These are phyloP conservation scores for Podospora conica DNA, from an alignment of 495 filamentous ascomycete genomes.

Conservation along the genomic window DNA sequence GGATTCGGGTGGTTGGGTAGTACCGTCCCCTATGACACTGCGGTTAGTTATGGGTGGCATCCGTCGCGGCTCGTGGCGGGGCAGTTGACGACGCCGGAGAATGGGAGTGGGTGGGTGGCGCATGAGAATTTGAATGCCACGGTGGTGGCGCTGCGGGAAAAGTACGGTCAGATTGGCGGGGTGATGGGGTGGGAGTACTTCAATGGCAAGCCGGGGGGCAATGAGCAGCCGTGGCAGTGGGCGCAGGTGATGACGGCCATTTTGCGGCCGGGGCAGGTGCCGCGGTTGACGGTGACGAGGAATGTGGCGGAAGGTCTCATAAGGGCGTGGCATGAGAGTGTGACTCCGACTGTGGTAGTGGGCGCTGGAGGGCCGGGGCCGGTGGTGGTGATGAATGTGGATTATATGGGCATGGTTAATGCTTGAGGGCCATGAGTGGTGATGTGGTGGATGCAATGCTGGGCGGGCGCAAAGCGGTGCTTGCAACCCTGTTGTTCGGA, in stretches of 20 bases:
- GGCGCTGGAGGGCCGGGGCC: not conserved
- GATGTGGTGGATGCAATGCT: not conserved
- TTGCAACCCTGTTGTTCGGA: too few species aligned
- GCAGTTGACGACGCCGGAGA: constrained; percentile 61
- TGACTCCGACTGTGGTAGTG: not conserved
- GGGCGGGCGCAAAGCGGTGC: too few species aligned
- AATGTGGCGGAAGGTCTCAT: constrained; percentile 13
- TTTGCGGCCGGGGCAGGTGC: constrained; percentile 32
- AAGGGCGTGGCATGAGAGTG: constrained; percentile 18
- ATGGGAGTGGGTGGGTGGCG: constrained; percentile 49
- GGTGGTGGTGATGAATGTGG: constrained; percentile 15
- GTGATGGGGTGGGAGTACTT: constrained; percentile 89
- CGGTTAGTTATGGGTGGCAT: constrained; percentile 58
- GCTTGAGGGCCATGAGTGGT: not conserved
- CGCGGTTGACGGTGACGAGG: constrained; percentile 17
- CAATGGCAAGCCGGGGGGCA: constrained; percentile 57
- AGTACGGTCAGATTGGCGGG: constrained; percentile 63
- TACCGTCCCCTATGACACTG: constrained; percentile 55
- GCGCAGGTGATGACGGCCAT: constrained; percentile 53
- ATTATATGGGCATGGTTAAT: constrained; percentile 28
- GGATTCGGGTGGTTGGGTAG: constrained; percentile 63
- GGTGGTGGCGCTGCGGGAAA: constrained; percentile 38
- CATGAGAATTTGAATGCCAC: constrained; percentile 34
- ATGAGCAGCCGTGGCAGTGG: constrained; percentile 63
- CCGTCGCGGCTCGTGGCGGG: constrained; percentile 64